Evolutionary conservation across 2,329 filamentous ascomycete genomes (phyloP), one percentile per base, ranked within the genome.

Genomic region (Cordyceps fumosorosea): DNA sequence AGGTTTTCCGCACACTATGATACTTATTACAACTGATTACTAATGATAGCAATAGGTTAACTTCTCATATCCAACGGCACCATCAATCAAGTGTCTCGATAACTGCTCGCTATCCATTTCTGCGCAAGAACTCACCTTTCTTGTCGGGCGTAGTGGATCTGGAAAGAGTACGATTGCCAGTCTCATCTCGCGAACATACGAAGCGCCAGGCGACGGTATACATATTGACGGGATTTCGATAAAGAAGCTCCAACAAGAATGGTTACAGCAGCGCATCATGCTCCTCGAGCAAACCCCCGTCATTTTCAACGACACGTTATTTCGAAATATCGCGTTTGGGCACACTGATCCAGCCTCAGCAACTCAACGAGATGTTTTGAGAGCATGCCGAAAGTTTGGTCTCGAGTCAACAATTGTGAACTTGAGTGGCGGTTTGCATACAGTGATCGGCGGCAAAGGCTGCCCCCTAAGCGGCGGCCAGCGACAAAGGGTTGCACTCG

Each of bases 161-260:
- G 93, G 93, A 0, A 98, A 98, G 73, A 96, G 91, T 67, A 98
- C 93, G 0, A 70, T 98, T 1, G 87, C 89, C 1, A 91, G 91
- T 69, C 80, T 98, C 0, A 79, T 98, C 0, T 80, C 92, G 56
- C 84, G 87, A 14, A 89, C 96, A 67, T 96, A 97, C 69, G 78
- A 84, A 7, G 84, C 90, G 0, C 73, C 76, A 0, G 76, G 76
- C 0, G 93, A 93, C 0, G 73, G 82, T 0, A 86, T 97, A 18
- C 71, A 81, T 0, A 76, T 98, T 11, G 91, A 96, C 68, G 86
- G 83, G 0, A 71, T 81, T 1, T 76, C 84, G 0, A 76, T 95
- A 2, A 71, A 82, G n/a, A 76, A 75, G 0, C 75, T 97, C 0
- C 82, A 91, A 65, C 75, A 81, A 0, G 74, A 77, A 16, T 97